Conservation (phyloP, 495 filamentous ascomycete species). For the Echria macrotheca region DNA sequence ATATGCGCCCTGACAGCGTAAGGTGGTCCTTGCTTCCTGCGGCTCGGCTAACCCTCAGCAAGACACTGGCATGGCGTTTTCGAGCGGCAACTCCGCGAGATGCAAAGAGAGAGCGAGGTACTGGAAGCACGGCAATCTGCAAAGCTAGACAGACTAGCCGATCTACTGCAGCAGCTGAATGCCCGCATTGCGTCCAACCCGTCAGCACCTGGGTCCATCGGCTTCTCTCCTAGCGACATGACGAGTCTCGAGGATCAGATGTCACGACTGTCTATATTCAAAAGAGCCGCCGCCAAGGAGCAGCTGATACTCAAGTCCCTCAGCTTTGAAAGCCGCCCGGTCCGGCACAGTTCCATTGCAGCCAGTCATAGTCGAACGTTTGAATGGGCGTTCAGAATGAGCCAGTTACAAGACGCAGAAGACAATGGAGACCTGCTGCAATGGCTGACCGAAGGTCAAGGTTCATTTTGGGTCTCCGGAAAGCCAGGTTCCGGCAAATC, state of each 20-base stretch:
- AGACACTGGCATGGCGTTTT: background rate
- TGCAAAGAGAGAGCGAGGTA: background rate
- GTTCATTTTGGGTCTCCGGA: constrained; percentile 30
- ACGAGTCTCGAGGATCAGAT: background rate
- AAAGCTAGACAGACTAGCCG: background rate
- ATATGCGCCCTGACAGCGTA: background rate
- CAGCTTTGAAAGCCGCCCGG: background rate
- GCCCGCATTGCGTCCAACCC: background rate
- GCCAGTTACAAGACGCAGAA: background rate
- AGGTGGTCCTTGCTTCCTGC: no score
- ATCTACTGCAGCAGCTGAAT: background rate
- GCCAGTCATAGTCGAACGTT: background rate
- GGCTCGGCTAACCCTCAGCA: no score
- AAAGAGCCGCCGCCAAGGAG: background rate
- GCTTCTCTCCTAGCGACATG: background rate
- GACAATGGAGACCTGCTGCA: background rate
- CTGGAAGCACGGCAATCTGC: background rate
- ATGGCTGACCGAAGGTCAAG: constrained; percentile 1
- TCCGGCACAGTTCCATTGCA: background rate
- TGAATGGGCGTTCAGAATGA: background rate
- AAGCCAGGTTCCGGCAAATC: constrained; percentile 38
- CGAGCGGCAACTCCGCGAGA: background rate
- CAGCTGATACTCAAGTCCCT: background rate
- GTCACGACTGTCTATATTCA: background rate
- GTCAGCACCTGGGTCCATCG: background rate